A percentile compares a stretch with the other conserved stretches of the same genome.
Conservation (phyloP, 768 basidiomycete genomes). For the Termitomyces sp. region DNA sequence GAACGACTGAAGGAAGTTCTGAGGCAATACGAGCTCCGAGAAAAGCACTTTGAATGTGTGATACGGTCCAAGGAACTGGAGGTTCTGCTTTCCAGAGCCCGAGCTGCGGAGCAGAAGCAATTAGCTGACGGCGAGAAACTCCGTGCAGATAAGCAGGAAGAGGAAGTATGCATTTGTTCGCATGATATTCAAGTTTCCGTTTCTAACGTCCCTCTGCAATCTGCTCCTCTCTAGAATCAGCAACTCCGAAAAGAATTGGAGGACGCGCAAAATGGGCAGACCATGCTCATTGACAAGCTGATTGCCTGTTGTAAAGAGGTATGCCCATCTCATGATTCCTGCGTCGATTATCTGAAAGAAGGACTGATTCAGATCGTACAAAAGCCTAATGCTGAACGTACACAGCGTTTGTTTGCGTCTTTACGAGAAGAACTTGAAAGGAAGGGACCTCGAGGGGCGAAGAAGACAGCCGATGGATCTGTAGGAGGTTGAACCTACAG, state of each 20-base stretch:
- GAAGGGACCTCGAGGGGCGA: conserved; percentile 45
- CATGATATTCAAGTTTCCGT: conserved; percentile 9
- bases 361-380: conserved; percentile 29
- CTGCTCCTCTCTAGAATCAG: conserved; percentile 42
- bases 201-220: conserved; percentile 7
- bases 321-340: conserved; percentile 19
- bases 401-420: conserved; percentile 75
- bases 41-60: conserved; percentile 90
- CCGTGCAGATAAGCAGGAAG: conserved; percentile 64
- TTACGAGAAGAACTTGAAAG: conserved; percentile 83
- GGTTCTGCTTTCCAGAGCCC: conserved; percentile 80
- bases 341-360: conserved; percentile 10
- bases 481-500: conserved; percentile 35
- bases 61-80: conserved; percentile 91
- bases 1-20: conserved; percentile 86
- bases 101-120: conserved; percentile 85
- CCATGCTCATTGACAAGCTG: conserved; percentile 78
- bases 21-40: conserved; percentile 84
- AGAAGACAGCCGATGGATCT: conserved; percentile 41
- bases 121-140: conserved; percentile 72
- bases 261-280: conserved; percentile 74
- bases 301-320: conserved; percentile 89
- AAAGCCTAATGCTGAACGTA: conserved; percentile 81
- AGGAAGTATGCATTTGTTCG: conserved; percentile 55
- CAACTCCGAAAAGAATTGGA: conserved; percentile 75